Evolutionary conservation across 1,139 yeast species (phyloP), one percentile per base, ranked within the genome.

Genomic region (Yamadazyma trypodendri): DNA sequence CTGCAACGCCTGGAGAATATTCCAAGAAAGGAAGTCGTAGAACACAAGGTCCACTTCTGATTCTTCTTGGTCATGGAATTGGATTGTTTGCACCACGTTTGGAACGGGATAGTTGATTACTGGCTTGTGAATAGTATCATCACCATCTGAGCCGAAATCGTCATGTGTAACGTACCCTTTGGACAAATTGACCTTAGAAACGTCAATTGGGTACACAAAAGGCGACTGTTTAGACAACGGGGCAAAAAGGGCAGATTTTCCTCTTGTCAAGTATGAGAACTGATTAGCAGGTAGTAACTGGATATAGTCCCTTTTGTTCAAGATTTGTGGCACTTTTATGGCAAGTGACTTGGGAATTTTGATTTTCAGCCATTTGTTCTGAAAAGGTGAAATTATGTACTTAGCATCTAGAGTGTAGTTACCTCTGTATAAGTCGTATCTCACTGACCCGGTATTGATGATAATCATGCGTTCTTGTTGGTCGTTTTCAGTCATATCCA

Each of bases 371-470:
- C 97, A 92, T 36, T 74, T 72, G 54, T 89, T 89, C 39, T 76
- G 70, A 60, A 89, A 92, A 0, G 98, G 97, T 0, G 95, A 82
- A 0, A 92, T 85, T 34, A 85, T 87, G 54, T 71, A 92, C 43
- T 85, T 84, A 0, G 94, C 73, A 58, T 90, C 96, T 31, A 68
- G 63, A 0, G 96, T 89, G 55, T 84, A 92, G 1, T 83, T 80
- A 0, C 97, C 98, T 56, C 83, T 79, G 63, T 84, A 85, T 39
- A 92, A 61, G 56, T 92, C 97, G 56, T 87, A 92, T 36, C 98
- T 75, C 4, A 92, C 74, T 0, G 95, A 84, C 0, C 97, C 97
- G 0, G 97, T 84, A 54, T 92, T 92, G 42, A 88, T 77, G 33
- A 86, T 63, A 23, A 88, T 73, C 18, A 81, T 65, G 42, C 96